These are phyloP conservation scores for Entamoeba invadens DNA, from an alignment of 208 protist genomes.

Conservation along the genomic window DNA sequence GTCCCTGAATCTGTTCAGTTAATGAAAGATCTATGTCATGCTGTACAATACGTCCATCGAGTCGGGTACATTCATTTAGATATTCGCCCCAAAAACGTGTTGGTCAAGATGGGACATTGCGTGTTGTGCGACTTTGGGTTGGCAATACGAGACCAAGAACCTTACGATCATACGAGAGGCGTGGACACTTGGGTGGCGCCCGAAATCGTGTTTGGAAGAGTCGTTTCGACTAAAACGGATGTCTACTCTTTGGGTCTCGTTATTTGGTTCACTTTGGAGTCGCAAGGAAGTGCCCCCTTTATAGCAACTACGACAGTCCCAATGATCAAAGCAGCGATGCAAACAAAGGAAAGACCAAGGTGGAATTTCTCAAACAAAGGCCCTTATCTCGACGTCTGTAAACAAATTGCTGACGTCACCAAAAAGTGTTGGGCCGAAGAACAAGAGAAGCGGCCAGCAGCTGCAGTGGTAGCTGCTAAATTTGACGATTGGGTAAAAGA, in stretches of 20 bases:
- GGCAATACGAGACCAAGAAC: background rate
- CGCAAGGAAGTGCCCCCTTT: background rate
- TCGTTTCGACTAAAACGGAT: background rate
- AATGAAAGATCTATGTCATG: background rate
- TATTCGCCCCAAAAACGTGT: background rate
- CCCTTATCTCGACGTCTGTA: background rate
- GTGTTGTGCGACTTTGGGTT: background rate
- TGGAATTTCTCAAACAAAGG: no score
- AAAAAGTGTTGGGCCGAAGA: background rate
- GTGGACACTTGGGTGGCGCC: background rate
- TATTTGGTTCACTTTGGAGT: background rate
- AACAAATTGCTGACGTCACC: background rate
- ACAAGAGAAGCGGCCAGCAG: background rate
- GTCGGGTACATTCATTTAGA: background rate
- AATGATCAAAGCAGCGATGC: background rate
- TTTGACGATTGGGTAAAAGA: no score
- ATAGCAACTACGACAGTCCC: background rate
- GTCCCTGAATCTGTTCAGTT: background rate
- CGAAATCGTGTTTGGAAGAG: background rate
- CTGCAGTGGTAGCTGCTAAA: background rate
- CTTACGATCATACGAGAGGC: background rate
- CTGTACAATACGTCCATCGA: background rate
- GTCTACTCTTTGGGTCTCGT: background rate
- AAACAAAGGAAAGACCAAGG: background rate
- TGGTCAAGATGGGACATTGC: background rate